Evolutionary conservation across 2,329 filamentous ascomycete genomes (phyloP).

Genomic region (Trichophaea hybrida): DNA sequence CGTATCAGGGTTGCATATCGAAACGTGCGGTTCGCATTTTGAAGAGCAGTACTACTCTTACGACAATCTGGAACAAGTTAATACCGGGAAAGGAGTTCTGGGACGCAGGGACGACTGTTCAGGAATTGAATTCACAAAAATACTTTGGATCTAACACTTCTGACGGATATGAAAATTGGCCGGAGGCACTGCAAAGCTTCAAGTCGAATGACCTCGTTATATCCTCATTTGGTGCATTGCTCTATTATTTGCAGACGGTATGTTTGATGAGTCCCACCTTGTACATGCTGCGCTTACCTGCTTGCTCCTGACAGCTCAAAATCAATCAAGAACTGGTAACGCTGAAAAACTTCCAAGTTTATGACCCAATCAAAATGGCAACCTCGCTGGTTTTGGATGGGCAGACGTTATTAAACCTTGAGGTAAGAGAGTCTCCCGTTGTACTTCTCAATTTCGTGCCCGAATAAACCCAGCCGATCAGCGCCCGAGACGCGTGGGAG

Average conservation of each 20-base stretch:
- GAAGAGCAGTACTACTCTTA: conserved; percentile 86
- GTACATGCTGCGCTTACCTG: neutral
- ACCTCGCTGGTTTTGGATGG: conserved; percentile 86
- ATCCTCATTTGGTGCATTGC: conserved; percentile 76
- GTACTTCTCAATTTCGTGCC: neutral
- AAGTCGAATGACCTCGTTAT: conserved; percentile 69
- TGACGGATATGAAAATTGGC: conserved; percentile 51
- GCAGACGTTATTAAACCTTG: conserved; percentile 90
- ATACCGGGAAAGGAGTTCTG: conserved; percentile 83
- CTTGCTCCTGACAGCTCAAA: conserved; percentile 45
- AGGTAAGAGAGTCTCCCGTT: conserved; percentile 31
- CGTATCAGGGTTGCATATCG: conserved; percentile 49
- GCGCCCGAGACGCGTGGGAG: too few relatives aligned
- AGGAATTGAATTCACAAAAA: conserved; percentile 62
- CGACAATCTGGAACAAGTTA: conserved; percentile 87
- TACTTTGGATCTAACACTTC: conserved; percentile 49
- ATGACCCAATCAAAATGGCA: conserved; percentile 80
- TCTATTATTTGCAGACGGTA: conserved; percentile 58
- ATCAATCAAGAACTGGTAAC: conserved; percentile 77
- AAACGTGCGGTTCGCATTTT: conserved; percentile 81
- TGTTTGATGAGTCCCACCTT: neutral
- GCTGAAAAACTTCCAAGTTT: conserved; percentile 78
- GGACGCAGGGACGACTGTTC: conserved; percentile 66
- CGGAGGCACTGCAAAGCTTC: conserved; percentile 53
- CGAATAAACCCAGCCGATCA: too few relatives aligned